Evolutionary conservation across 495 filamentous ascomycete species (phyloP).

Genomic region (Penicillium turbatum): DNA sequence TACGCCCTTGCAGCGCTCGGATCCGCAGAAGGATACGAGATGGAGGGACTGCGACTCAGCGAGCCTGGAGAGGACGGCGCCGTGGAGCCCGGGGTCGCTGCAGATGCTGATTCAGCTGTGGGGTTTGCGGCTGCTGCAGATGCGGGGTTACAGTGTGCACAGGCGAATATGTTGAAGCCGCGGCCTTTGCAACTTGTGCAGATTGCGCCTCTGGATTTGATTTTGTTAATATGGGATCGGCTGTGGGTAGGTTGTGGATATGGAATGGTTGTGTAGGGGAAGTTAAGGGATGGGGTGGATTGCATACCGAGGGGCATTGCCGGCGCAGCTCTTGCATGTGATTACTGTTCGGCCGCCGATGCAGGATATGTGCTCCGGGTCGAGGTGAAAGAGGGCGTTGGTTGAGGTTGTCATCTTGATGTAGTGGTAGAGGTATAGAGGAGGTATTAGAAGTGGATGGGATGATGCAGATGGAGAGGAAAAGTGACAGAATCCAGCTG

Average conservation of each 20-base stretch:
- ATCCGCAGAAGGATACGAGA: conserved; percentile 26
- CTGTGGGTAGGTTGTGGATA: not conserved
- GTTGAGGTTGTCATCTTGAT: conserved; percentile 21
- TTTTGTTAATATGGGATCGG: not conserved
- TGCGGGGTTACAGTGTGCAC: conserved; percentile 36
- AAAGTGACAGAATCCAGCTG: not conserved
- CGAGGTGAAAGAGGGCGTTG: conserved; percentile 20
- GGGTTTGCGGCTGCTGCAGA: conserved; percentile 20
- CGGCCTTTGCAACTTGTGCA: conserved; percentile 34
- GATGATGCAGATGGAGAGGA: not conserved
- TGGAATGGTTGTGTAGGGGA: not conserved
- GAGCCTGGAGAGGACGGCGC: conserved; percentile 28
- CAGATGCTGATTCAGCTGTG: too few relatives aligned
- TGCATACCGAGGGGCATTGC: conserved; percentile 42
- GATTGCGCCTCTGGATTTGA: conserved; percentile 23
- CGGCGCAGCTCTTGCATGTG: conserved; percentile 38
- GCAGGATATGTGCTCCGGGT: conserved; percentile 37
- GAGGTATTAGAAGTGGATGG: not conserved
- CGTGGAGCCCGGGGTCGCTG: conserved; percentile 22
- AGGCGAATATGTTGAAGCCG: conserved; percentile 38
- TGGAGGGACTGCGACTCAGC: conserved; percentile 32
- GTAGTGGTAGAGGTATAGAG: not conserved
- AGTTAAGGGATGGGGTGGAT: not conserved
- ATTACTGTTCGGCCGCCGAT: conserved; percentile 35
- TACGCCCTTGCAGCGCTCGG: conserved; percentile 8